Evolutionary conservation across 2,329 filamentous ascomycete species (phyloP).

Genomic region (Lachnellula cervina): DNA sequence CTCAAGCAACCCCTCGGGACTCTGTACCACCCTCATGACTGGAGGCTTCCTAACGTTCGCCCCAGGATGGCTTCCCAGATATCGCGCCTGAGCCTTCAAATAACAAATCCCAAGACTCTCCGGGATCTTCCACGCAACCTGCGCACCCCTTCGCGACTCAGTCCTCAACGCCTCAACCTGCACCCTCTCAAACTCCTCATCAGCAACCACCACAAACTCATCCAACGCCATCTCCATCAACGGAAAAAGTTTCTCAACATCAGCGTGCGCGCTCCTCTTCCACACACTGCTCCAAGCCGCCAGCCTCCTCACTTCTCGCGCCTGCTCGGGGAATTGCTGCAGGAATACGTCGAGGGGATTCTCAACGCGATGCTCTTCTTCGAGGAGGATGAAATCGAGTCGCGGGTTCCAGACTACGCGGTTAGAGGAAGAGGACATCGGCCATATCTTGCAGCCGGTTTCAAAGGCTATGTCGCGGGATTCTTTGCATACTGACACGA

Average conservation of each 20-base stretch:
- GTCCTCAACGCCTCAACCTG: background rate
- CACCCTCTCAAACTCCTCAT: background rate
- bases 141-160: too few species aligned
- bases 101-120: too few species aligned
- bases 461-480: background rate
- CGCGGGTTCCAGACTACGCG: background rate
- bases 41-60: background rate
- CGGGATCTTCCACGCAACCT: too few species aligned
- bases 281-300: background rate
- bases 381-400: background rate
- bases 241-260: background rate
- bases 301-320: background rate
- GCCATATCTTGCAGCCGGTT: background rate
- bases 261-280: background rate
- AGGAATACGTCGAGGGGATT: background rate
- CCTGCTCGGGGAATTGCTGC: background rate
- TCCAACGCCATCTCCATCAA: background rate
- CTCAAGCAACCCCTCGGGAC: background rate
- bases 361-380: background rate
- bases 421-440: background rate
- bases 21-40: background rate
- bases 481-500: background rate
- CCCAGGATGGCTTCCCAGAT: too few species aligned
- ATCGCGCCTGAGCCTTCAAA: too few species aligned
- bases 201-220: background rate